Evolutionary conservation across 116 monocot genomes (phyloP).

Genomic region (Iris pallida): DNA sequence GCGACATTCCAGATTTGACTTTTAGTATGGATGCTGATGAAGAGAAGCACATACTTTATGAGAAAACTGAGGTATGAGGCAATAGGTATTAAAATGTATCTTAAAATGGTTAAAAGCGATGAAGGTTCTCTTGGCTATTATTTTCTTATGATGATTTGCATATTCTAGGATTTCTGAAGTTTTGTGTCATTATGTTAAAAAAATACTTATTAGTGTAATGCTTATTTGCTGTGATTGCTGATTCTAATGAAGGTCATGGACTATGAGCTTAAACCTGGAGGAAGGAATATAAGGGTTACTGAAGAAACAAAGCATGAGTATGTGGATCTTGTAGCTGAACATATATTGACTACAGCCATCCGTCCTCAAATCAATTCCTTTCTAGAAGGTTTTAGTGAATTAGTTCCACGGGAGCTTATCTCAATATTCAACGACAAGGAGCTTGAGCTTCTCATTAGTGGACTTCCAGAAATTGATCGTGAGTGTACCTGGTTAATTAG

Average conservation of each 20-base stretch:
- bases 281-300: constrained; percentile 54
- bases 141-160: no score
- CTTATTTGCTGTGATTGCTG: background rate
- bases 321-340: constrained; percentile 65
- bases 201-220: no score
- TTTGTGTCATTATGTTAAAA: no score
- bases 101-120: background rate
- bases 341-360: constrained; percentile 53
- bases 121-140: background rate
- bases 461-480: constrained; percentile 69
- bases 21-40: constrained; percentile 19
- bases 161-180: no score
- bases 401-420: constrained; percentile 43
- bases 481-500: constrained; percentile 1
- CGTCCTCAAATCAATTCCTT: constrained; percentile 65
- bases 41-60: constrained; percentile 64
- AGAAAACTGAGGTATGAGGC: constrained; percentile 42
- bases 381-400: constrained; percentile 54
- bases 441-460: constrained; percentile 58
- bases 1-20: constrained; percentile 54
- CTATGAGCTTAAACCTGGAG: constrained; percentile 65
- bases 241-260: constrained; percentile 38
- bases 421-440: constrained; percentile 61
- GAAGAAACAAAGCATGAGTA: constrained; percentile 66
- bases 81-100: background rate